Evolutionary conservation across 1,284 basidiomycete species (phyloP), one percentile per base, ranked within the genome.

Genomic region (Sphaerobolus stellatus): DNA sequence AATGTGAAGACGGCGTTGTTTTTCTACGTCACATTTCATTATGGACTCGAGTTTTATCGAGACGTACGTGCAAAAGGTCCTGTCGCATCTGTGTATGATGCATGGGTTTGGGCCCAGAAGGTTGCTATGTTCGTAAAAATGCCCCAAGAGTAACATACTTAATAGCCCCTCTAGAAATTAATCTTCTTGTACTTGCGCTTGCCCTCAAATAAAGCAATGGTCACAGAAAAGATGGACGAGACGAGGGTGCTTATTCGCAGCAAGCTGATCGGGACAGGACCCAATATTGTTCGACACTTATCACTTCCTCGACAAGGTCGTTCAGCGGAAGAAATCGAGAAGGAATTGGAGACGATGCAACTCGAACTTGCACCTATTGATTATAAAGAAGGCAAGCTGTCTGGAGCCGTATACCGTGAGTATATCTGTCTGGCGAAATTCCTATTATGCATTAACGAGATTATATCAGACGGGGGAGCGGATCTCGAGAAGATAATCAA

Each of bases 361-460:
- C 70, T 64, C 25, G 82, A 84, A 58, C 63, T 78, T 52, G 71
- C 71, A 31, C 64, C 76, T 48, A 67, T 75, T 1, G 76, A 82
- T 57, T 98, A 84, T 87, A 82, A 76, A 54, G 70, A 80, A 7
- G 94, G 94, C 8, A 87, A 90, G 66, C 75, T 96, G 5, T 91
- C 88, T 40, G 93, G 93, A 5, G 90, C 92, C 9, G 90, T 96
- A 4, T 95, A 95, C 67, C 92, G 91, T 88, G 73, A 70, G 82
- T 77, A 52, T 30, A 43, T n/a, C 38, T 33, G 25, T 48, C 46
- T 7, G 20, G 36, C 24, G 24, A 11, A 41, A 40, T 54, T 36
- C 36, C 40, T 18, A 22, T 43, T 31, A 60, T 46, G 27, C 56
- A 56, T 20, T n/a, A n/a, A n/a, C n/a, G n/a, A n/a, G n/a, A n/a